phyloP scores from a whole-genome alignment of 768 basidiomycete species.

The Rhodotorula graminis region DNA sequence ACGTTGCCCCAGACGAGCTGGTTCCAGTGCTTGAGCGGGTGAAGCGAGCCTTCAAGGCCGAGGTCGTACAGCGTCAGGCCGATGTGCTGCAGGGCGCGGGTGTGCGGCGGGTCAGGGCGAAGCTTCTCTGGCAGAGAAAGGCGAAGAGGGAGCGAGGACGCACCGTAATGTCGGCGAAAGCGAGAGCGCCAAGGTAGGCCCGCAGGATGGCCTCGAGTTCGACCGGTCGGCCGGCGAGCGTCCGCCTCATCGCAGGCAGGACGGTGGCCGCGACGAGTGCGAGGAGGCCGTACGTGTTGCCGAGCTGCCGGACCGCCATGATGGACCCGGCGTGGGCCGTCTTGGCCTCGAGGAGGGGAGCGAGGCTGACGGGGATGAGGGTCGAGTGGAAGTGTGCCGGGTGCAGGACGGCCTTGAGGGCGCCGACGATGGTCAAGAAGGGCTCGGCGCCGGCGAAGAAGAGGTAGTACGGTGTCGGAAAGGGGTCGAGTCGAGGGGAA shows the following conservation, averaged over 20 bases:
- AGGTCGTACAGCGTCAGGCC: slow-evolving; percentile 25
- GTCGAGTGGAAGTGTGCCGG: neutral
- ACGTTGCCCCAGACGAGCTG: slow-evolving; percentile 20
- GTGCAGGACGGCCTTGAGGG: neutral
- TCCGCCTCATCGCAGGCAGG: neutral
- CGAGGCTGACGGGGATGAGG: neutral
- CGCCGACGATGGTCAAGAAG: slow-evolving; percentile 11
- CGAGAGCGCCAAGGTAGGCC: slow-evolving; percentile 17
- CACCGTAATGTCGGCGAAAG: slow-evolving; percentile 24
- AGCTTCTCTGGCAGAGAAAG: too few relatives aligned
- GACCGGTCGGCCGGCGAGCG: neutral
- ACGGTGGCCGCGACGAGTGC: slow-evolving; percentile 7
- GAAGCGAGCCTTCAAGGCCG: neutral
- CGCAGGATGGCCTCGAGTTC: slow-evolving; percentile 5
- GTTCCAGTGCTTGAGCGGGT: slow-evolving; percentile 18
- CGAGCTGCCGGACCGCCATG: slow-evolving; percentile 18
- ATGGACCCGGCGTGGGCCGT: neutral
- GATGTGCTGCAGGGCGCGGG: slow-evolving; percentile 3
- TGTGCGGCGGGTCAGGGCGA: accelerated
- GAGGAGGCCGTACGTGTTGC: slow-evolving; percentile 25
- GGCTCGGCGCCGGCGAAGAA: slow-evolving; percentile 26
- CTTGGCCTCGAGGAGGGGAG: neutral
- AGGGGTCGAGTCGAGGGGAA: neutral
- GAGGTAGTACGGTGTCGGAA: slow-evolving; percentile 15
- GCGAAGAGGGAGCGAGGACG: neutral